Evolutionary conservation across 306 rosid species (phyloP).

Genomic region (Gastrolobium villosum): DNA sequence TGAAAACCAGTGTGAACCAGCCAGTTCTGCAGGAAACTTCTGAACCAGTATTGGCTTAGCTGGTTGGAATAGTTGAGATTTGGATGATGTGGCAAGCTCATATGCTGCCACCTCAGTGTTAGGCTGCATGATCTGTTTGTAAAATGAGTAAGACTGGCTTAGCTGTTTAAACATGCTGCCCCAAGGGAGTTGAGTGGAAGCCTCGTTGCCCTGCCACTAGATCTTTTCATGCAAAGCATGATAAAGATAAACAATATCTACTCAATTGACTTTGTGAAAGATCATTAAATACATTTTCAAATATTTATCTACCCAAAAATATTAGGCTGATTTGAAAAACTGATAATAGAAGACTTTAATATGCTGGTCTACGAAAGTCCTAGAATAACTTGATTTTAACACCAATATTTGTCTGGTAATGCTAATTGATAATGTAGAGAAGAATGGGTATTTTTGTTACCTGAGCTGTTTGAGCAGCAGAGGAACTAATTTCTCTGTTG

Average conservation of each 20-base stretch:
- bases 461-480: constrained; percentile 63
- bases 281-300: not conserved
- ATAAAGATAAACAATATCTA: constrained; percentile 30
- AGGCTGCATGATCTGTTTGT: not conserved
- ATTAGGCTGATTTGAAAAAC: not conserved
- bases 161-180: constrained; percentile 18
- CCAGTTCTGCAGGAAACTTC: constrained; percentile 3
- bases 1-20: not conserved
- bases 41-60: not conserved
- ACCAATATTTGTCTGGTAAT: constrained; percentile 21
- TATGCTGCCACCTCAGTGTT: constrained; percentile 6
- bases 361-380: constrained; percentile 28
- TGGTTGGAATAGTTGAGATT: not conserved
- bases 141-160: not conserved
- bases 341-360: constrained; percentile 24
- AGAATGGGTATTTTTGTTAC: constrained; percentile 49
- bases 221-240: constrained; percentile 32
- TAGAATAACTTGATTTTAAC: constrained; percentile 15
- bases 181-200: constrained; percentile 15
- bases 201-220: not conserved
- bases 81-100: constrained; percentile 19
- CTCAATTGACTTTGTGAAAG: constrained; percentile 13
- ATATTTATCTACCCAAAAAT: constrained; percentile 8
- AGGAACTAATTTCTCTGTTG: constrained; percentile 87
- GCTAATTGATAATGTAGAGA: constrained; percentile 37